Percentiles rank a stretch among this genome's conserved stretches.
phyloP scores from a whole-genome alignment of 331 rosid species.

The Telfairia occidentalis region DNA sequence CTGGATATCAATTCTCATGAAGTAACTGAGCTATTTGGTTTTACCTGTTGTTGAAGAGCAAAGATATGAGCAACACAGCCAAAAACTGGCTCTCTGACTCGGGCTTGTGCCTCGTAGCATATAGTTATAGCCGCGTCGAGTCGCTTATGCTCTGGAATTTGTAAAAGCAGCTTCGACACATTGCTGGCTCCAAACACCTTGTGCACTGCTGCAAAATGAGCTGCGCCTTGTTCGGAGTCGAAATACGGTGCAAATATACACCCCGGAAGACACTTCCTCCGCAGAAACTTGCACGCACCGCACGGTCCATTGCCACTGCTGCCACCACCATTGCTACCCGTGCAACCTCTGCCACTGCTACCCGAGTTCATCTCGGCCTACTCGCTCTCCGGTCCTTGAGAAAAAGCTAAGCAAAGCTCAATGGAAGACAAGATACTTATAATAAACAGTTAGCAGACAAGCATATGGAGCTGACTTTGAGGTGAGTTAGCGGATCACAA shows the following conservation, averaged over 20 bases:
- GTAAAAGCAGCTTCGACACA: conserved; percentile 2
- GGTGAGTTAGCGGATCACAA: not conserved
- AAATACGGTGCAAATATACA: conserved; percentile 9
- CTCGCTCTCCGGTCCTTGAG: not conserved
- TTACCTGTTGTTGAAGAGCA: conserved; percentile 10
- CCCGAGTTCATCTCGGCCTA: not conserved
- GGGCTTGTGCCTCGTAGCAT: conserved; percentile 9
- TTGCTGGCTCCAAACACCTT: conserved; percentile 10
- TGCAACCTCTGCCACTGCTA: not conserved
- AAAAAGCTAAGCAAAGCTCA: not conserved
- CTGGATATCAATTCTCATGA: not conserved
- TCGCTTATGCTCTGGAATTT: not conserved
- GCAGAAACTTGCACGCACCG: conserved; percentile 9
- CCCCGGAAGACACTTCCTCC: not conserved
- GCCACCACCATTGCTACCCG: not conserved
- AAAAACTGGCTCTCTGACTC: not conserved
- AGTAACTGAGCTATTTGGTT: not conserved
- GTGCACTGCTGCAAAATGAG: conserved; percentile 4
- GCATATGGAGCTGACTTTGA: conserved; percentile 7
- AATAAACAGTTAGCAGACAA: not conserved
- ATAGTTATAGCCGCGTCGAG: conserved; percentile 1
- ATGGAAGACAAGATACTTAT: not conserved
- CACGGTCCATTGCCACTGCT: not conserved
- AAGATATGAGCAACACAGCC: conserved; percentile 11
- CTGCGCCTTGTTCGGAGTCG: conserved; percentile 1